Percentiles rank a stretch among this genome's conserved stretches.
Conservation (phyloP, 2,329 filamentous ascomycete genomes). For the Diaporthe eres region DNA sequence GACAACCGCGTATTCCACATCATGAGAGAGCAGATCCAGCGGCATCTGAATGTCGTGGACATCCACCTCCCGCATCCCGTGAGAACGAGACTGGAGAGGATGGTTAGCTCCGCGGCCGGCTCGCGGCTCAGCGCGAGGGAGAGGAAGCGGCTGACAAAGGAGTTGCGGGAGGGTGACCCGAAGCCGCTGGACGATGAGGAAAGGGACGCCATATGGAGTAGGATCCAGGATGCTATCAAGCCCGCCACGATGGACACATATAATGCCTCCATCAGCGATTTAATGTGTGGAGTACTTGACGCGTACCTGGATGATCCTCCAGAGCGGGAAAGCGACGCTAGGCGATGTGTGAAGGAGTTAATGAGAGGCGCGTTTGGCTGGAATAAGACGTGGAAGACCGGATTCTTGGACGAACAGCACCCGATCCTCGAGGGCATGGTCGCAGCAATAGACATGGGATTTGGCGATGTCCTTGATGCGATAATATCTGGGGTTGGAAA, state of each 20-base stretch:
- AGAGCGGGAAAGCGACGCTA: constrained; percentile 40
- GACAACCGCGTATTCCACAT: constrained; percentile 44
- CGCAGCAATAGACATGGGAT: constrained; percentile 45
- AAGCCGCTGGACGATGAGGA: constrained; percentile 39
- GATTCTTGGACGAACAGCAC: constrained; percentile 43
- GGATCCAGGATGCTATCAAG: constrained; percentile 44
- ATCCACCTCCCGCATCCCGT: constrained; percentile 44
- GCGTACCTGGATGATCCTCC: constrained; percentile 43
- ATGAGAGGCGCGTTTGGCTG: constrained; percentile 44
- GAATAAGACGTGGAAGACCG: constrained; percentile 45
- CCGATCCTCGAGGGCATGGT: constrained; percentile 44
- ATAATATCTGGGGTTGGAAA: constrained; percentile 27
- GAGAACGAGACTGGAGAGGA: constrained; percentile 39
- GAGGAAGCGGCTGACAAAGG: constrained; percentile 21
- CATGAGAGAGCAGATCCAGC: constrained; percentile 47
- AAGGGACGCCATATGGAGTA: constrained; percentile 44
- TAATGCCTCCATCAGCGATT: constrained; percentile 39
- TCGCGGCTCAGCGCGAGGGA: constrained; percentile 29
- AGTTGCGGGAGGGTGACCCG: constrained; percentile 28
- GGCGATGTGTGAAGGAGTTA: constrained; percentile 39
- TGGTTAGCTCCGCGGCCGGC: constrained; percentile 21
- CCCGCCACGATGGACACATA: constrained; percentile 45
- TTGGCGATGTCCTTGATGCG: constrained; percentile 43
- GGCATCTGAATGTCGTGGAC: constrained; percentile 46
- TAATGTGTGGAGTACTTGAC: constrained; percentile 42